A percentile compares a stretch with the other conserved stretches of the same genome.
Evolutionary conservation across 2,329 filamentous ascomycete genomes (phyloP).

Genomic region (Hypoxylon sp.): DNA sequence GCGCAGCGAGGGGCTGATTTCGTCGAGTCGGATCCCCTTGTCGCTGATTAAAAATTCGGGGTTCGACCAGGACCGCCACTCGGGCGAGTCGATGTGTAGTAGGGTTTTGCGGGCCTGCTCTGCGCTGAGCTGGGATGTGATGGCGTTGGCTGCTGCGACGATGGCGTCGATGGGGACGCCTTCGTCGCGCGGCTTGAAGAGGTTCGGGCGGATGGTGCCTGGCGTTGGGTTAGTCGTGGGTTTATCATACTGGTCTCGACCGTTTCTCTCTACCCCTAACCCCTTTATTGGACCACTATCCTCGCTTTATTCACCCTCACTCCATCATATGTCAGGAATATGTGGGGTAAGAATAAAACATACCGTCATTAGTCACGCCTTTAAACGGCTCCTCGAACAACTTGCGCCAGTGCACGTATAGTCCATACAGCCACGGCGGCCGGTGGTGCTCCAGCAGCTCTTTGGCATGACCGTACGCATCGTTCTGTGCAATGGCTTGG

Average conservation of each 20-base stretch:
- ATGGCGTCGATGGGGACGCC: constrained; percentile 71
- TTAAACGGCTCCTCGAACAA: constrained; percentile 77
- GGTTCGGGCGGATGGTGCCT: constrained; percentile 66
- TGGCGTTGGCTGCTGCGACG: constrained; percentile 63
- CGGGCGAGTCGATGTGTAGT: constrained; percentile 77
- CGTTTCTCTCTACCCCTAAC: constrained; percentile 4
- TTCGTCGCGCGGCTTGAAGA: constrained; percentile 75
- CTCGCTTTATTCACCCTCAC: background rate
- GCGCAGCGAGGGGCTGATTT: constrained; percentile 61
- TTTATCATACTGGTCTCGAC: background rate
- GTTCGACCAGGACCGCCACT: constrained; percentile 80
- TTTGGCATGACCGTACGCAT: constrained; percentile 73
- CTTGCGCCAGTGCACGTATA: constrained; percentile 72
- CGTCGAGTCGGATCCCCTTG: constrained; percentile 80
- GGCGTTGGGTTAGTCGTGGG: constrained; percentile 5
- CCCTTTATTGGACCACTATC: background rate
- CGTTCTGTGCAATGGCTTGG: constrained; percentile 72
- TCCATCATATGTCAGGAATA: constrained; percentile 1
- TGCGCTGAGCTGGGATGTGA: constrained; percentile 64
- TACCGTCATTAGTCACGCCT: constrained; percentile 78
- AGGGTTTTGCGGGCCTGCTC: constrained; percentile 64
- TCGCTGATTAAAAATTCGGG: constrained; percentile 79
- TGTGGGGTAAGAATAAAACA: constrained; percentile 28
- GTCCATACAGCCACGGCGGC: constrained; percentile 76
- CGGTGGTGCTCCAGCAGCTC: constrained; percentile 70